A percentile compares a stretch with the other conserved stretches of the same genome.
Conservation (phyloP, 371 early-diverging fungal species). For the Rhizopus microsporus region DNA sequence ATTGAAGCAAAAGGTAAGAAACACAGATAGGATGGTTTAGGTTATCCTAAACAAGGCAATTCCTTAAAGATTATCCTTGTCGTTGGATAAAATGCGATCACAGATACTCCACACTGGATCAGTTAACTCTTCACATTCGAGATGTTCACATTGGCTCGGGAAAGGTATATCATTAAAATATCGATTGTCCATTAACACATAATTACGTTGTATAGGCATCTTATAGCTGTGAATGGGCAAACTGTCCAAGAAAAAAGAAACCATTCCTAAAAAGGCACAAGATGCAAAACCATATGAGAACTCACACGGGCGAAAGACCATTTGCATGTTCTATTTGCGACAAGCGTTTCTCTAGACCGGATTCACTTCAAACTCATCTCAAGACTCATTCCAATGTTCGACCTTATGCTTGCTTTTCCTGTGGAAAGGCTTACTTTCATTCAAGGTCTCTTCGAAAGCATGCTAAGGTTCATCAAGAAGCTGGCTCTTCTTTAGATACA, state of each 20-base stretch:
- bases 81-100: conserved; percentile 60
- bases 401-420: conserved; percentile 68
- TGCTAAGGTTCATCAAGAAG: conserved; percentile 26
- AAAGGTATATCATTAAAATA: conserved; percentile 37
- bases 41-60: conserved; percentile 1
- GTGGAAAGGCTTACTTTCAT: conserved; percentile 80
- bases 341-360: conserved; percentile 80
- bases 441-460: conserved; percentile 80
- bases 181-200: not conserved
- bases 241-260: conserved; percentile 63
- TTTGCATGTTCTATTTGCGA: conserved; percentile 58
- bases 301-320: conserved; percentile 78
- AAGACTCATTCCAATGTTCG: conserved; percentile 82
- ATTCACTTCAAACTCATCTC: conserved; percentile 81
- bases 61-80: conserved; percentile 37
- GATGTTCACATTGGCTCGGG: conserved; percentile 69
- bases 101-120: conserved; percentile 45
- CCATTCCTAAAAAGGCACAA: conserved; percentile 86
- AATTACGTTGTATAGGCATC: conserved; percentile 38
- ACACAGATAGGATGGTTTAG: not conserved
- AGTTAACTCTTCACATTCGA: conserved; percentile 60
- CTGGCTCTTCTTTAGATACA: no score
- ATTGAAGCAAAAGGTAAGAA: conserved; percentile 7
- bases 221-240: conserved; percentile 75
- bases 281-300: conserved; percentile 80